Percentiles rank a stretch among this genome's conserved stretches.
These are phyloP conservation scores for Yamadazyma pseudoaaseri DNA, from an alignment of 1,139 yeast species.

Conservation along the genomic window DNA sequence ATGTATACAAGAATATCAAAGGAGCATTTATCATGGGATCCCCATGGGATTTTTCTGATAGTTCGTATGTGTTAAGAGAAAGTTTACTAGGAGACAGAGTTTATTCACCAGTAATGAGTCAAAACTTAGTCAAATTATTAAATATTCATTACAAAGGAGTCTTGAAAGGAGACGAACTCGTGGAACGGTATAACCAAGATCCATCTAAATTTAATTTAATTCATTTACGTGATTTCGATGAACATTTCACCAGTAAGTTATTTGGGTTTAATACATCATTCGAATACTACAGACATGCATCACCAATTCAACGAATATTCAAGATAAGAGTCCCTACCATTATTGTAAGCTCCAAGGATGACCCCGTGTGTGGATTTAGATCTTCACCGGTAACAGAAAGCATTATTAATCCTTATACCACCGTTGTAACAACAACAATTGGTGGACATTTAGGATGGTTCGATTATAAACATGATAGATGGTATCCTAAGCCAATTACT, in stretches of 20 bases:
- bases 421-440: constrained; percentile 63
- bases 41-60: constrained; percentile 58
- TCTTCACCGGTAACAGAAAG: constrained; percentile 62
- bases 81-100: constrained; percentile 44
- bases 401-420: constrained; percentile 63
- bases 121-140: constrained; percentile 44
- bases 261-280: constrained; percentile 53
- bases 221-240: constrained; percentile 47
- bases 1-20: constrained; percentile 35
- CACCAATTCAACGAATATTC: constrained; percentile 49
- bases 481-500: constrained; percentile 48
- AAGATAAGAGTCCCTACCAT: constrained; percentile 54
- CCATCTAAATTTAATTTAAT: constrained; percentile 34
- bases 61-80: constrained; percentile 42
- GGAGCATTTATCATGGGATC: constrained; percentile 51
- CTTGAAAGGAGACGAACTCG: constrained; percentile 23
- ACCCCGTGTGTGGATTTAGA: constrained; percentile 55
- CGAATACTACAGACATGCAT: constrained; percentile 55
- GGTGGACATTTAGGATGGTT: constrained; percentile 88
- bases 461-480: constrained; percentile 46
- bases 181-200: constrained; percentile 29
- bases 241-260: constrained; percentile 50
- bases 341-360: constrained; percentile 52
- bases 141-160: constrained; percentile 41
- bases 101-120: constrained; percentile 55